Evolutionary conservation across 805 yeast genomes (phyloP).

Genomic region (Kodamaea restingae): DNA sequence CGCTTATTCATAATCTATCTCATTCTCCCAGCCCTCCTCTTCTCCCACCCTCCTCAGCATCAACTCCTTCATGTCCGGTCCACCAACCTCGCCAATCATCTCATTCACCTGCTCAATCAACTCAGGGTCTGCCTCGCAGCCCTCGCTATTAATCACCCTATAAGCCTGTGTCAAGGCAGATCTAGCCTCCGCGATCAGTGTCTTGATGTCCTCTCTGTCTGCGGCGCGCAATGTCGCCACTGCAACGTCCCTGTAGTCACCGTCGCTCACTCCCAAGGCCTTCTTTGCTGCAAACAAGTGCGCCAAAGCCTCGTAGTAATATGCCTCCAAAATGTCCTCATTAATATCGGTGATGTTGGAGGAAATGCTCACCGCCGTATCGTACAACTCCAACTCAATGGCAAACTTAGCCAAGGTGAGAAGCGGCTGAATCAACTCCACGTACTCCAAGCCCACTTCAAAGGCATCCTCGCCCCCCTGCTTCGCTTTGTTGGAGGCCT

Average conservation of each 20-base stretch:
- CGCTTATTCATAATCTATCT: slow-evolving; percentile 26
- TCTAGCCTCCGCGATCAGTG: slow-evolving; percentile 37
- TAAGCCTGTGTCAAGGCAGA: slow-evolving; percentile 43
- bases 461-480: slow-evolving; percentile 26
- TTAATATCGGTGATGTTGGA: slow-evolving; percentile 68
- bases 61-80: slow-evolving; percentile 45
- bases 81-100: slow-evolving; percentile 57
- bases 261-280: slow-evolving; percentile 24
- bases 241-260: slow-evolving; percentile 41
- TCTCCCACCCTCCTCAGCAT: slow-evolving; percentile 30
- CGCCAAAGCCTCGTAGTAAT: slow-evolving; percentile 80
- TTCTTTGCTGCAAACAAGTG: slow-evolving; percentile 44
- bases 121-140: slow-evolving; percentile 54
- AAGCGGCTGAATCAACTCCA: slow-evolving; percentile 70
- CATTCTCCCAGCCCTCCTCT: slow-evolving; percentile 51
- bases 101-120: slow-evolving; percentile 49
- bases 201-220: slow-evolving; percentile 25
- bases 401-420: slow-evolving; percentile 69
- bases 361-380: slow-evolving; percentile 62
- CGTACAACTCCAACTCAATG: slow-evolving; percentile 72
- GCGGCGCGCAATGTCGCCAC: slow-evolving; percentile 17
- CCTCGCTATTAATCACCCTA: slow-evolving; percentile 36
- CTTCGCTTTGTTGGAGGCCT: slow-evolving; percentile 22
- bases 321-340: slow-evolving; percentile 78
- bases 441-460: slow-evolving; percentile 49